Evolutionary conservation across 139 green algal genomes (phyloP).

Genomic region (Volvox africanus): DNA sequence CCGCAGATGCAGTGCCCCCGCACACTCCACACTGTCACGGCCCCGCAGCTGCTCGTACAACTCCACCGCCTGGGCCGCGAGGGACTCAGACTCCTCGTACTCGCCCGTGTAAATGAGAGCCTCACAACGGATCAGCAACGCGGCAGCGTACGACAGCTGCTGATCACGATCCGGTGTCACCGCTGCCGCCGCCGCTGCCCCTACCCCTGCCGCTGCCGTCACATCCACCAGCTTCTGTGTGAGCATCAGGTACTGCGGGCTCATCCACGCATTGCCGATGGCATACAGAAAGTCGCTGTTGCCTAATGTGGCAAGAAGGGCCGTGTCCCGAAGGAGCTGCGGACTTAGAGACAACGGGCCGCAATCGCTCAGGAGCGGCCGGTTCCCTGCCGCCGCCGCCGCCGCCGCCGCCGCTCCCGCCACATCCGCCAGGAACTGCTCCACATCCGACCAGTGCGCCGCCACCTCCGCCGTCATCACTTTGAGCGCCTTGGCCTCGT

Average conservation of each 20-base stretch:
- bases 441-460: slow-evolving; percentile 12
- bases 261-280: slow-evolving; percentile 13
- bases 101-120: slow-evolving; percentile 7
- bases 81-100: not conserved
- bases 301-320: not conserved
- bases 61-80: not conserved
- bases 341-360: not conserved
- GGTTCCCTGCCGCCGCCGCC: not conserved
- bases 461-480: slow-evolving; percentile 15
- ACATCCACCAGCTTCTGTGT: slow-evolving; percentile 7
- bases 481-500: not conserved
- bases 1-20: not conserved
- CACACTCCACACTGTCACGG: slow-evolving; percentile 7
- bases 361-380: not conserved
- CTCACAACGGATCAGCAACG: not conserved
- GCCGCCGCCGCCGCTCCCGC: not conserved
- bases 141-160: not conserved
- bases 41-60: not conserved
- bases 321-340: not conserved
- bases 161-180: not conserved
- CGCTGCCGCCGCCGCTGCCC: not conserved
- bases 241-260: not conserved
- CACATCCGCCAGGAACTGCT: slow-evolving; percentile 23
- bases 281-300: slow-evolving; percentile 16
- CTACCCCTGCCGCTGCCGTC: not conserved